Evolutionary conservation across 2,329 filamentous ascomycete species (phyloP).

Genomic region (Plectosphaerella plurivora): DNA sequence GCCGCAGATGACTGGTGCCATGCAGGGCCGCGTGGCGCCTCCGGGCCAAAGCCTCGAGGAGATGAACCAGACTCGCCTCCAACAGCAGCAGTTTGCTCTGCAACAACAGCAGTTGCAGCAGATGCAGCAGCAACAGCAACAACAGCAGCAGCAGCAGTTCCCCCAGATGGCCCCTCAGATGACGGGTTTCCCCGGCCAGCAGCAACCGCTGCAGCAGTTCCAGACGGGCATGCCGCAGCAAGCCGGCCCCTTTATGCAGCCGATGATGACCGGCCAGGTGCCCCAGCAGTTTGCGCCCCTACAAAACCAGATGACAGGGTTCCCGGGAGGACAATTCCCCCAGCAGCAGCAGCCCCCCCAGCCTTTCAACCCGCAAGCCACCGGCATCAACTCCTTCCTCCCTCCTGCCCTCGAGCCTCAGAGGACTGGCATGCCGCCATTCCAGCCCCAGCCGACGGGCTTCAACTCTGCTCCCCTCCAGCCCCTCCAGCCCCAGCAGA

Average conservation of each 20-base stretch:
- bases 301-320: constrained; percentile 63
- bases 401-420: constrained; percentile 58
- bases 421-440: constrained; percentile 44
- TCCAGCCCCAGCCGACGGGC: constrained; percentile 45
- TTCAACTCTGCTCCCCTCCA: constrained; percentile 42
- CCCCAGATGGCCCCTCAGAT: constrained; percentile 14
- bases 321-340: constrained; percentile 35
- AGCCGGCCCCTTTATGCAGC: constrained; percentile 35
- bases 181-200: constrained; percentile 26
- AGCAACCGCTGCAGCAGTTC: constrained; percentile 26
- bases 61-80: constrained; percentile 61
- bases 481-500: constrained; percentile 41
- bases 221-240: constrained; percentile 23
- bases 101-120: constrained; percentile 23
- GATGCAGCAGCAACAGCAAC: constrained; percentile 27
- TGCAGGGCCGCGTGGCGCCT: constrained; percentile 60
- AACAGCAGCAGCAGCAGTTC: constrained; percentile 34
- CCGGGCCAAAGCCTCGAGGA: constrained; percentile 75
- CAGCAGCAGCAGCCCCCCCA: constrained; percentile 47
- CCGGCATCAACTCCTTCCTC: constrained; percentile 52
- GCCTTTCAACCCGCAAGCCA: constrained; percentile 33
- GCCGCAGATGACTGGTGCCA: constrained; percentile 74
- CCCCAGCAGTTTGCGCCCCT: constrained; percentile 37
- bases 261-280: constrained; percentile 43
- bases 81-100: constrained; percentile 53